Conservation (phyloP, 2,329 filamentous ascomycete species). For the Graphilbum ipis-grandicollis region DNA sequence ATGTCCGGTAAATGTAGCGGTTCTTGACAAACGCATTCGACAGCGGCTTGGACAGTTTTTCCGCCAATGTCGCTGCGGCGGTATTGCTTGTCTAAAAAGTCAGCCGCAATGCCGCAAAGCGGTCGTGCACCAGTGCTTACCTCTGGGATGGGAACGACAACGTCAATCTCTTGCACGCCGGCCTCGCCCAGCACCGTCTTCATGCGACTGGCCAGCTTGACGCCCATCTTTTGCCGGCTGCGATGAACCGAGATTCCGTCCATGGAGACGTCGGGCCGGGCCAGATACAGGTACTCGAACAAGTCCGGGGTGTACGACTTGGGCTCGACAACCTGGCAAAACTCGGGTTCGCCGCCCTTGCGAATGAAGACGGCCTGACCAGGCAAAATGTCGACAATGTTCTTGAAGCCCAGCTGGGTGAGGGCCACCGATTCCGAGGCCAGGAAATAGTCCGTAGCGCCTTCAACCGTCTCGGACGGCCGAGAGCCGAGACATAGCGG, state of each 20-base stretch:
- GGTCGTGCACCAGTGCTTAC: slow-evolving; percentile 8
- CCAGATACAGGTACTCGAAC: slow-evolving; percentile 81
- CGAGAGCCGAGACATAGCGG: slow-evolving; percentile 66
- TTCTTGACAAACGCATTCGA: slow-evolving; percentile 80
- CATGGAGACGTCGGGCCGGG: slow-evolving; percentile 64
- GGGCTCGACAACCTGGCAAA: slow-evolving; percentile 53
- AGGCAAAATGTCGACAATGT: slow-evolving; percentile 62
- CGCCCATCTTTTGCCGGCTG: slow-evolving; percentile 74
- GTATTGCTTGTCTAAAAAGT: slow-evolving; percentile 65
- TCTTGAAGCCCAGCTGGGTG: slow-evolving; percentile 59
- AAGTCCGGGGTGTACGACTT: slow-evolving; percentile 67
- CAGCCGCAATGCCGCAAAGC: too few relatives aligned
- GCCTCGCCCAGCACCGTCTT: slow-evolving; percentile 49
- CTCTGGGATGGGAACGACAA: slow-evolving; percentile 17
- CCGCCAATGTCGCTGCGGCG: slow-evolving; percentile 60
- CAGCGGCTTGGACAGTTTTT: slow-evolving; percentile 58
- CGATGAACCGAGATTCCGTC: slow-evolving; percentile 79
- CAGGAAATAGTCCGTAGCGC: slow-evolving; percentile 70
- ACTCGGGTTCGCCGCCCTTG: slow-evolving; percentile 58
- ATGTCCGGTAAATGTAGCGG: slow-evolving; percentile 74
- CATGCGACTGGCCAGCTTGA: slow-evolving; percentile 60
- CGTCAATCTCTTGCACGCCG: slow-evolving; percentile 59
- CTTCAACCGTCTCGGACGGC: slow-evolving; percentile 41
- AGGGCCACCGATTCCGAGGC: slow-evolving; percentile 79
- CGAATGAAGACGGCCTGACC: slow-evolving; percentile 48